Percentiles rank a stretch among this genome's conserved stretches.
Conservation (phyloP, 495 filamentous ascomycete species). For the Penicillium daleae region DNA sequence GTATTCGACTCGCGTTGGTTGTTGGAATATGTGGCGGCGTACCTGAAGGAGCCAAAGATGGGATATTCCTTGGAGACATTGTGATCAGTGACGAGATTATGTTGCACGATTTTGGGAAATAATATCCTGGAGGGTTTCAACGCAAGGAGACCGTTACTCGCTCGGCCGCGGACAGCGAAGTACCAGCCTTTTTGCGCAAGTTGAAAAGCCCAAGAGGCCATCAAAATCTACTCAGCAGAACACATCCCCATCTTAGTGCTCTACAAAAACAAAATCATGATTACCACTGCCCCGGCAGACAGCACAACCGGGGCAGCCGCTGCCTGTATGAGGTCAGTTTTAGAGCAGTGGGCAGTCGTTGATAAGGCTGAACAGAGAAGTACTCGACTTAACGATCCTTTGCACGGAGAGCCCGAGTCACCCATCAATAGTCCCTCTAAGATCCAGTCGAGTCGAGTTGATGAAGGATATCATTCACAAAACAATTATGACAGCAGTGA, state of each 20-base stretch:
- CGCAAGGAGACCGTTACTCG: neutral
- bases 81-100: slow-evolving; percentile 7
- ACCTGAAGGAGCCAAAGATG: neutral
- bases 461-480: slow-evolving; percentile 7
- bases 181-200: neutral
- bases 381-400: too few species aligned
- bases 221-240: neutral
- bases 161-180: neutral
- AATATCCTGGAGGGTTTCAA: neutral
- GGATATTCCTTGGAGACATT: slow-evolving; percentile 12
- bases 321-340: neutral
- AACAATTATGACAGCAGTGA: neutral
- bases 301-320: slow-evolving; percentile 37
- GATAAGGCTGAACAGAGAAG: neutral
- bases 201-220: neutral
- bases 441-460: neutral
- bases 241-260: neutral
- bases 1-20: slow-evolving; percentile 2
- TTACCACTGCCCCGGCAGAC: neutral
- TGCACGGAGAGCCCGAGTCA: too few species aligned
- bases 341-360: slow-evolving; percentile 5
- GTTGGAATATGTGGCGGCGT: slow-evolving; percentile 1
- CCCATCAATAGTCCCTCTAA: neutral
- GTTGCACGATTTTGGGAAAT: slow-evolving; percentile 10
- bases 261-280: neutral